Evolutionary conservation across 2,329 filamentous ascomycete species (phyloP).

Genomic region (Incumbomyces lentus): DNA sequence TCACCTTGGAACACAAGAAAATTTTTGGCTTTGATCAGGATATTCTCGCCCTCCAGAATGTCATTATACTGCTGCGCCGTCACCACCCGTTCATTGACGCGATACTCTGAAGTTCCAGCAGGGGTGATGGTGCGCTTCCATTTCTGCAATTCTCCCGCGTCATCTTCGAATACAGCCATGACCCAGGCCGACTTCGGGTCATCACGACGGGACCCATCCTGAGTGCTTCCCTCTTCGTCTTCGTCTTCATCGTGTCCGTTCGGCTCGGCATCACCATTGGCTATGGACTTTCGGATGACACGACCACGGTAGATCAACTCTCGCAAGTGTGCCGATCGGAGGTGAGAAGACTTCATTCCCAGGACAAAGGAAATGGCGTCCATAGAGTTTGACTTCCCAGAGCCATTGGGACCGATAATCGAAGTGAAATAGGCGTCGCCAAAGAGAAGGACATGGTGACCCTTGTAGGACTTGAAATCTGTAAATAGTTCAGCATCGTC

Average conservation of each 20-base stretch:
- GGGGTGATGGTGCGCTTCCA: constrained; percentile 95
- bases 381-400: constrained; percentile 98
- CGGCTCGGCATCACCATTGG: constrained; percentile 67
- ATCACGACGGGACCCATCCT: constrained; percentile 49
- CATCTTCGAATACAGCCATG: constrained; percentile 97
- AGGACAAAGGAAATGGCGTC: constrained; percentile 98
- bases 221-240: constrained; percentile 51
- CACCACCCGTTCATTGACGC: constrained; percentile 87
- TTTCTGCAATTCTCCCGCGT: constrained; percentile 84
- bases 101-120: constrained; percentile 82
- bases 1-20: constrained; percentile 98
- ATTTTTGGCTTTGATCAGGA: constrained; percentile 93
- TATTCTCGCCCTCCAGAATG: constrained; percentile 83
- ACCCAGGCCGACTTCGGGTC: constrained; percentile 97
- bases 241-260: constrained; percentile 34
- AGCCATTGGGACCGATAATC: constrained; percentile 98
- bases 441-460: constrained; percentile 85
- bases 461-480: constrained; percentile 99
- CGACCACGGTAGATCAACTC: constrained; percentile 94
- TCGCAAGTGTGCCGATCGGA: constrained; percentile 85
- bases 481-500: constrained; percentile 10
- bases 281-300: constrained; percentile 81
- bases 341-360: constrained; percentile 95
- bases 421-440: constrained; percentile 98
- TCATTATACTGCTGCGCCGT: constrained; percentile 89